Conservation (phyloP, 2,329 filamentous ascomycete genomes). For the Aureobasidium namibiae region DNA sequence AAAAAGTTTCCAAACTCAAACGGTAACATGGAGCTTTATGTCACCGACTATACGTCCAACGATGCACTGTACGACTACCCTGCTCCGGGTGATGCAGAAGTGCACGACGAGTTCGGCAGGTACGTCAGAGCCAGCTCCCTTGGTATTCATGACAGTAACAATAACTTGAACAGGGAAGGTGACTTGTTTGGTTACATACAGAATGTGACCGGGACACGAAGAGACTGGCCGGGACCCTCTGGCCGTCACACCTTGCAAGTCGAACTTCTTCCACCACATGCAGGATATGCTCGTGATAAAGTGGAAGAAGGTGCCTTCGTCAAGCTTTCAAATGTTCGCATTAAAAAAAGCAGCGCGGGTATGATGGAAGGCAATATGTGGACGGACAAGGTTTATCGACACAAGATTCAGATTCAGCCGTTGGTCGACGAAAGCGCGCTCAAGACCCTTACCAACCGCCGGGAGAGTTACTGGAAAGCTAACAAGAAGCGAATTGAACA, state of each 20-base stretch:
- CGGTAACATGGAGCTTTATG: constrained; percentile 53
- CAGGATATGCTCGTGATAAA: constrained; percentile 45
- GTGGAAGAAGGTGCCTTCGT: constrained; percentile 57
- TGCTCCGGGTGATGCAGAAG: constrained; percentile 26
- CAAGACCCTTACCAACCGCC: constrained; percentile 54
- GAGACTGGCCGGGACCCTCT: constrained; percentile 63
- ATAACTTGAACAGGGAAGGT: constrained; percentile 34
- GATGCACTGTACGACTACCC: constrained; percentile 50
- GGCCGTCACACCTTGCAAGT: constrained; percentile 66
- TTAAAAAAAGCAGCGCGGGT: constrained; percentile 48
- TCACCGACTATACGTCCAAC: constrained; percentile 79
- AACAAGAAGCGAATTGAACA: constrained; percentile 4
- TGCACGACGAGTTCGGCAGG: constrained; percentile 10
- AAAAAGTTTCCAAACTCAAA: constrained; percentile 39
- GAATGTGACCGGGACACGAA: constrained; percentile 20
- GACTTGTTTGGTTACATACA: constrained; percentile 48
- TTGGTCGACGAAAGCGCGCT: constrained; percentile 34
- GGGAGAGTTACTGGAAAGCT: constrained; percentile 47
- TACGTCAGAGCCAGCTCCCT: neutral
- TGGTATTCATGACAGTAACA: neutral
- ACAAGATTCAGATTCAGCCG: constrained; percentile 46
- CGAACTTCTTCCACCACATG: constrained; percentile 62
- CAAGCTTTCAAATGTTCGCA: constrained; percentile 61
- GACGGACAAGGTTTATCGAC: constrained; percentile 44
- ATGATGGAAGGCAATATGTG: constrained; percentile 67